phyloP scores from a whole-genome alignment of 1,139 yeast species.

The Candida sp. region DNA sequence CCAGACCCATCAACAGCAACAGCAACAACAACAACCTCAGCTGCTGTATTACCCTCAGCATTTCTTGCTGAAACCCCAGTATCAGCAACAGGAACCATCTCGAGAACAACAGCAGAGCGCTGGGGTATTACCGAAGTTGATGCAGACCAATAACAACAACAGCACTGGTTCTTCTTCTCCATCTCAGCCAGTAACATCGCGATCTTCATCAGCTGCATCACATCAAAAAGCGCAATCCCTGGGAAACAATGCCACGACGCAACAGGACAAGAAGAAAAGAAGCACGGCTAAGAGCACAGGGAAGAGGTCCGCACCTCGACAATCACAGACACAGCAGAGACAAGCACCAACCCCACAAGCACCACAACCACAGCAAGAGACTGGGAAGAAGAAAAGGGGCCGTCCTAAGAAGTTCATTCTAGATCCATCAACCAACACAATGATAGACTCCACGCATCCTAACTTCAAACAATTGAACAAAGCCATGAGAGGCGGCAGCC shows the following conservation, averaged over 20 bases:
- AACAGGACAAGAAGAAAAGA: slow-evolving; percentile 8
- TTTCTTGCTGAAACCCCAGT: slow-evolving; percentile 10
- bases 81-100: slow-evolving; percentile 17
- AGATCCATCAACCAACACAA: slow-evolving; percentile 46
- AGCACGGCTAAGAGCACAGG: slow-evolving; percentile 9
- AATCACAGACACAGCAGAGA: slow-evolving; percentile 15
- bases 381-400: slow-evolving; percentile 45
- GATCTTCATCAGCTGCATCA: slow-evolving; percentile 3
- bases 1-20: slow-evolving; percentile 12
- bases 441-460: slow-evolving; percentile 49
- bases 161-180: neutral
- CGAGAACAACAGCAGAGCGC: slow-evolving; percentile 11
- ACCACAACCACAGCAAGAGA: slow-evolving; percentile 7
- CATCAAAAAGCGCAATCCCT: neutral
- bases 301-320: slow-evolving; percentile 15
- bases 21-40: slow-evolving; percentile 10
- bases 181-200: slow-evolving; percentile 9
- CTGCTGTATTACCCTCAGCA: slow-evolving; percentile 19
- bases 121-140: neutral
- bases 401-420: slow-evolving; percentile 48
- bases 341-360: slow-evolving; percentile 10
- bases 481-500: slow-evolving; percentile 28
- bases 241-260: neutral
- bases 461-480: slow-evolving; percentile 45
- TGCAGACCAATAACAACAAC: neutral